Conservation (phyloP, 345 rosid species). For the Acer saccharum region DNA sequence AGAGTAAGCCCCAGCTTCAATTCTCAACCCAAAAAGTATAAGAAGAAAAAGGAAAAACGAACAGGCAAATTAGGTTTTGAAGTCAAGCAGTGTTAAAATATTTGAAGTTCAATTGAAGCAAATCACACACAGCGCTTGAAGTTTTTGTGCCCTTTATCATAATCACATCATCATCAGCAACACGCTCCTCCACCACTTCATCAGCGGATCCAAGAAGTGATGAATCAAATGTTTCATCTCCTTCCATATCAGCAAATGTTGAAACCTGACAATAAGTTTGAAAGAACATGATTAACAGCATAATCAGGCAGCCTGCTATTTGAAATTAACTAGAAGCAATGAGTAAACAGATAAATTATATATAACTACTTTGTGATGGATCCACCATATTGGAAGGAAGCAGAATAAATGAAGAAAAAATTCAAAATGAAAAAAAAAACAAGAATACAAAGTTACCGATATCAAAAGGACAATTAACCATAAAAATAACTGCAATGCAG, state of each 20-base stretch:
- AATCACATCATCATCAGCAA: slow-evolving; percentile 92
- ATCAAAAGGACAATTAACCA: background rate
- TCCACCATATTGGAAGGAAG: background rate
- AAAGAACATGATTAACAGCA: slow-evolving; percentile 16
- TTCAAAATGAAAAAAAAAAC: background rate
- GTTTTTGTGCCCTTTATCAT: slow-evolving; percentile 91
- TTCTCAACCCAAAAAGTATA: background rate
- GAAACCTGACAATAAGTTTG: slow-evolving; percentile 57
- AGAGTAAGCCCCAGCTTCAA: background rate
- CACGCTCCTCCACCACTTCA: slow-evolving; percentile 92
- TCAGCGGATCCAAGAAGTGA: slow-evolving; percentile 82
- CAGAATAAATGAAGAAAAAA: background rate
- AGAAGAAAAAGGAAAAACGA: background rate
- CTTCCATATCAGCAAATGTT: slow-evolving; percentile 99
- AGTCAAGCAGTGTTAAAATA: background rate
- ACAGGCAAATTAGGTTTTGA: background rate
- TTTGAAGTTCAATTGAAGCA: background rate
- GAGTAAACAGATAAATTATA: background rate
- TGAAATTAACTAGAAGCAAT: background rate
- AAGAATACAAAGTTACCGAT: background rate
- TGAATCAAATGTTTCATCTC: slow-evolving; percentile 93
- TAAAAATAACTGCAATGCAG: background rate
- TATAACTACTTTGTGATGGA: background rate
- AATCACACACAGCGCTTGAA: slow-evolving; percentile 68
- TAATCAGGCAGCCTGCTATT: background rate